Evolutionary conservation across 208 protist species (phyloP), one percentile per base, ranked within the genome.

Genomic region (Trypanosoma lewisi): DNA sequence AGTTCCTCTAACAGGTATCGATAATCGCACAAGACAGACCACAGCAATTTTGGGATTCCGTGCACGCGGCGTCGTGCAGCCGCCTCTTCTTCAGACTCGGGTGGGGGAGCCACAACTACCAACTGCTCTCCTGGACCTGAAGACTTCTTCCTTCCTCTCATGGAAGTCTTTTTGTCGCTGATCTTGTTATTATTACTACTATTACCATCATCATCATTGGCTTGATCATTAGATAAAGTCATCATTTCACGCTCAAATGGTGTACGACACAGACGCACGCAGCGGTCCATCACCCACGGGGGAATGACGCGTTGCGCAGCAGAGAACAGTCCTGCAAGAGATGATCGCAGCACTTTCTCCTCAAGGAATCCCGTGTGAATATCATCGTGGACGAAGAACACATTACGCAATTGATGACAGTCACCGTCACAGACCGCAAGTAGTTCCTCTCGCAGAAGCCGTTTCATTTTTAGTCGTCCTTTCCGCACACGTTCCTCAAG

Each of bases 1-100:
- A 88, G 47, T 47, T 77, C 69, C 39, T 88, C 72, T 37, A 88
- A 37, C 27, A 78, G 34, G 25, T 82, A 84, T 23, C 73, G 70
- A 64, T 88, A 88, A 45, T 84, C 78, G 56, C 82, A 88, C 39
- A 82, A 37, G 0, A 70, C 64, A 25, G 7, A 14, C 30, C 70
- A 73, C 34, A 67, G 27, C 30, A 56, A 30, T 16, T 45, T 34
- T 6, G 80, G 73, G 27, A 83, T 65, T 4, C 68, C 50, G 21
- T 67, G 63, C 25, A 70, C 70, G 14, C 77, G 73, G 4, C 47
- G 65, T 17, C 66, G 62, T 11, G 77, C 77, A 2, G 44, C 56
- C 44, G 55, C 62, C 54, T 81, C 72, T 33, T 73, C 70, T 4
- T 28, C 11, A 21, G 69, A 75, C 12, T 30, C 41, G 14, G 67